Evolutionary conservation across 176 grass and related monocot genomes (phyloP).

Genomic region (Oryza australiensis): DNA sequence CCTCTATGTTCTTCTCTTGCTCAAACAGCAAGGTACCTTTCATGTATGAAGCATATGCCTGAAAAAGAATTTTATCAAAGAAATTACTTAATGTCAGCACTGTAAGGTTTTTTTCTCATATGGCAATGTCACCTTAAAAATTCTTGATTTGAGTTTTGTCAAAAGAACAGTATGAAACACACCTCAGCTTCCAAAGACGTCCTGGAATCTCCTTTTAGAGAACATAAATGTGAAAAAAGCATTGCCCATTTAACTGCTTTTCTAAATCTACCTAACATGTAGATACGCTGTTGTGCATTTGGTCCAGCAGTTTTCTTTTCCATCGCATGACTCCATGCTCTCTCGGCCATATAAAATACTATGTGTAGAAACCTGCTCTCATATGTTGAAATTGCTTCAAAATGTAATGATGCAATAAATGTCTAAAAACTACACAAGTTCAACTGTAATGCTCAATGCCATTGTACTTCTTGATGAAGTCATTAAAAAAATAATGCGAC

Average conservation of each 20-base stretch:
- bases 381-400: slow-evolving; percentile 32
- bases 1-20: slow-evolving; percentile 96
- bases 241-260: slow-evolving; percentile 95
- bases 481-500: neutral
- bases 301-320: slow-evolving; percentile 94
- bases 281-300: slow-evolving; percentile 78
- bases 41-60: slow-evolving; percentile 99
- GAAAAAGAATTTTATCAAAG: neutral
- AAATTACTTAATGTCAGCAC: neutral
- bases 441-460: neutral
- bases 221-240: slow-evolving; percentile 83
- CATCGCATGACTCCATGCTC: slow-evolving; percentile 99
- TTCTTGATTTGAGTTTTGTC: neutral
- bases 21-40: slow-evolving; percentile 93
- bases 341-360: slow-evolving; percentile 91
- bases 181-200: slow-evolving; percentile 98
- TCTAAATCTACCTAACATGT: slow-evolving; percentile 92
- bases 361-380: slow-evolving; percentile 80
- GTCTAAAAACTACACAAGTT: neutral
- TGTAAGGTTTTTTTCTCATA: neutral
- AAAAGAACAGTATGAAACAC: slow-evolving; percentile 19
- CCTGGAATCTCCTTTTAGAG: slow-evolving; percentile 90
- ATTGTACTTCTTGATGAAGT: neutral
- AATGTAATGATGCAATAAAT: neutral
- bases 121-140: neutral